Base-by-base conservation (phyloP, 495 filamentous ascomycete genomes). In the Podospora appendiculata region DNA sequence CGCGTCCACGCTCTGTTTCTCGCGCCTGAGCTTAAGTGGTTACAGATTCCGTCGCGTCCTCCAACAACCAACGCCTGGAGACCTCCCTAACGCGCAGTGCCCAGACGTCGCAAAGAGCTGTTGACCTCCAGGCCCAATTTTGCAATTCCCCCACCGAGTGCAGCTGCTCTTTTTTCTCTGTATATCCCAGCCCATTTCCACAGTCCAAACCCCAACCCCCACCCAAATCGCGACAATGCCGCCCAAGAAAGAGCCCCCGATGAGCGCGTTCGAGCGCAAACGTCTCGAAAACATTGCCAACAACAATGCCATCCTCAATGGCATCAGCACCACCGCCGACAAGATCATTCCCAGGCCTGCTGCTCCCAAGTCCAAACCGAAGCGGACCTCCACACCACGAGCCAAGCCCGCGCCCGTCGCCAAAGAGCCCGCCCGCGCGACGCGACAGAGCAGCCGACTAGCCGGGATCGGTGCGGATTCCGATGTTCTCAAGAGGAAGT, bases 401-500 rank as follows among this genome's bases (percentile, higher is more conserved):
- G 52, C 51, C 16, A 62, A 60, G 48, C 51, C 63, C 4, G 63
- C 69, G 14, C 56, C 64, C 1, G 57, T 64, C 45, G 56, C 57
- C 19, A 67, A 74, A 39, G 33, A 74, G 43, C 36, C 45, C 0
- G 34, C 47, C 9, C 64, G 65, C 19, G 50, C 68, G 4, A 79
- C 77, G 19, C 71, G 78, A 12, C 73, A 74, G 49, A 81, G 78
- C 58, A 75, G 75, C 32, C 65, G 78, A 10, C 58, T 80, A 0
- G 76, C 77, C 2, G 76, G 76, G 0, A 56, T 74, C 7, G 70
- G 71, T 49, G 63, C 70, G 6, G 85, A 87, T 56, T 85, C 84
- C 45, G 83, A 88, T 51, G 77, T 80, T 16, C 81, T 84, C 10
- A 94, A 93, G 65, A 79, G 89, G 54, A 94, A 94, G 63, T 79